Evolutionary conservation across 1,139 yeast genomes (phyloP), one percentile per base, ranked within the genome.

Genomic region (Nadsonia starkeyi-henricii): DNA sequence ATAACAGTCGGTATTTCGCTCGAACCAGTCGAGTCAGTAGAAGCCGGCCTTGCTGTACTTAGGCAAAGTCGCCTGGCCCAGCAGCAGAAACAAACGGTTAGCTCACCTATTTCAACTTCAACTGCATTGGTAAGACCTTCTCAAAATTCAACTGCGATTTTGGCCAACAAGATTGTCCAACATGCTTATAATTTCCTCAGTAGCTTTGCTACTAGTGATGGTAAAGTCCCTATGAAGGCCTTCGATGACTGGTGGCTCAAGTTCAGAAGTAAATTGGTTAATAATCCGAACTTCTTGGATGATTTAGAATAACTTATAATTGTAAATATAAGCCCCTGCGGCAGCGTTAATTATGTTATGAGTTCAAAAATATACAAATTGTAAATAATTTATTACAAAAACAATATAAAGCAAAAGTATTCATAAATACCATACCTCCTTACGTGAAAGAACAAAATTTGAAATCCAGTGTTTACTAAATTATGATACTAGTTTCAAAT

Each of bases 221-320:
- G 95, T 1, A 84, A 77, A 57, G 96, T 89, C 4, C 85, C 93
- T 2, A 85, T 91, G 63, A 84, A 81, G 60, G 85, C 81, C 45
- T 89, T 91, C 60, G 95, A 91, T 62, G 81, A 78, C 41, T 91
- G 99, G 99, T 89, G 98, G 97, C 80, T 75, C 54, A 91, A 88
- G 65, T 93, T 91, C 67, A 83, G 77, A 62, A 67, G 76, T 15
- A 81, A 83, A 59, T 61, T 91, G 50, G 73, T 77, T 18, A 81
- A 81, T 54, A 93, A 93, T 61, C 96, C 96, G 1, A 77, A 76
- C 50, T 91, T 86, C 60, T 66, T 91, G 47, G 85, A 85, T 53
- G 69, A 68, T 46, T 60, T 63, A 17, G 60, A 58, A 30, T 58
- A 50, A 50, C 12, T 23, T 23, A 9, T 23, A 23, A 5, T 23